Evolutionary conservation across 257 asterid genomes (phyloP), one percentile per base, ranked within the genome.

Genomic region (Vinca minor): DNA sequence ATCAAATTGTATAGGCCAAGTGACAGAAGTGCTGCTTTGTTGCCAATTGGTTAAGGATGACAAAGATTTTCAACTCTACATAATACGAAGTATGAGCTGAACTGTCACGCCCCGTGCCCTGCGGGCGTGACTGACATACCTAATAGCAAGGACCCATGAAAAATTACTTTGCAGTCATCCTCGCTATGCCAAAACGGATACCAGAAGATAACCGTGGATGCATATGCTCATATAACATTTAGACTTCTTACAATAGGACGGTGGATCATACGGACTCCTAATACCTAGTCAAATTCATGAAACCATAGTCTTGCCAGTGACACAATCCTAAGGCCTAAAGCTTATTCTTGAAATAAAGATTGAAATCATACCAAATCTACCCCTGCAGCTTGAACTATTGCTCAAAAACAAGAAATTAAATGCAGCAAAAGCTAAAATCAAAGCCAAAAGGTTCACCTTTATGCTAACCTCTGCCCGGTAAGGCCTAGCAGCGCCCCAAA

Each of bases 401-500:
- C 26, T 23, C 34, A 44, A 8, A 66, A 12, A 41, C 23, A 11
- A 38, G 29, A 6, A 10, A 44, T 5, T 55, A 66, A 35, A 55
- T 20, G 15, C 23, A 3, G 7, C 3, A 34, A 34, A 34, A 7
- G 3, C 32, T 11, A 45, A 42, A 20, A 11, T 12, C 47, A 32
- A 11, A 39, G 48, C 7, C 38, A n/a, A n/a, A 6, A 44, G 55
- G 12, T 15, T 58, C 77, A 91, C 98, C 96, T 69, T 83, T 32
- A 88, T 86, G 65, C 81, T 53, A 75, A 92, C 76, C 15, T 82
- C 77, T 0, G 91, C 78, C 70, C 79, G 79, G 73, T 67, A 92
- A 39, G 91, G 89, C 73, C 98, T 75, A 0, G 82, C 98, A 8
- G 98, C 98, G 13, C 84, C 96, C 96, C 98, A 92, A 1, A 92